Percentiles rank a stretch among this genome's conserved stretches.
Conservation (phyloP, 495 filamentous ascomycete species). For the Hamigera avellanea region DNA sequence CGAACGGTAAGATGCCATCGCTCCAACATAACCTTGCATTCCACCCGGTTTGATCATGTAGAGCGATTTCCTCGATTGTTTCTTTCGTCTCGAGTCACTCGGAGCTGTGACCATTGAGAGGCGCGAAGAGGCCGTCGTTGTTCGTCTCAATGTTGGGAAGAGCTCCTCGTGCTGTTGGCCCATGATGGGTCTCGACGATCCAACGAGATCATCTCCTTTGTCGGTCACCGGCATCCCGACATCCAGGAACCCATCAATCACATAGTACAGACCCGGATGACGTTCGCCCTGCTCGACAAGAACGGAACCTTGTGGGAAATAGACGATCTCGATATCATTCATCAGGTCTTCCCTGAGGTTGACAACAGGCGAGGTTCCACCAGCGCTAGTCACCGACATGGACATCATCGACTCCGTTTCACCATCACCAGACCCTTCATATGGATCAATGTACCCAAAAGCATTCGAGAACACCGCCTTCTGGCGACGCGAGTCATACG, state of each 20-base stretch:
- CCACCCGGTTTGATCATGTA: slow-evolving; percentile 93
- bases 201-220: slow-evolving; percentile 30
- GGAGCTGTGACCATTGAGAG: slow-evolving; percentile 17
- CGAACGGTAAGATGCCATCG: slow-evolving; percentile 86
- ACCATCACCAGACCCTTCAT: slow-evolving; percentile 68
- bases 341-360: slow-evolving; percentile 62
- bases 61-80: slow-evolving; percentile 54
- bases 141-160: slow-evolving; percentile 39
- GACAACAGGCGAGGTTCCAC: slow-evolving; percentile 41
- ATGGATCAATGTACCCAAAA: slow-evolving; percentile 89
- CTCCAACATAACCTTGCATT: slow-evolving; percentile 86
- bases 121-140: slow-evolving; percentile 35
- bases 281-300: slow-evolving; percentile 96
- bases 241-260: slow-evolving; percentile 93
- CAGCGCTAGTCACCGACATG: slow-evolving; percentile 44
- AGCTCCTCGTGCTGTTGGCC: slow-evolving; percentile 27
- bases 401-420: slow-evolving; percentile 81
- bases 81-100: slow-evolving; percentile 35
- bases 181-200: slow-evolving; percentile 18
- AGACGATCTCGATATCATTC: slow-evolving; percentile 95
- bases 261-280: slow-evolving; percentile 93
- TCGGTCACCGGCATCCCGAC: slow-evolving; percentile 63
- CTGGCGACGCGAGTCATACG: slow-evolving; percentile 73
- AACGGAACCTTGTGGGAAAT: slow-evolving; percentile 87
- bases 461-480: slow-evolving; percentile 79